Evolutionary conservation across 257 asterid genomes (phyloP).

Genomic region (Nicotiana undulata): DNA sequence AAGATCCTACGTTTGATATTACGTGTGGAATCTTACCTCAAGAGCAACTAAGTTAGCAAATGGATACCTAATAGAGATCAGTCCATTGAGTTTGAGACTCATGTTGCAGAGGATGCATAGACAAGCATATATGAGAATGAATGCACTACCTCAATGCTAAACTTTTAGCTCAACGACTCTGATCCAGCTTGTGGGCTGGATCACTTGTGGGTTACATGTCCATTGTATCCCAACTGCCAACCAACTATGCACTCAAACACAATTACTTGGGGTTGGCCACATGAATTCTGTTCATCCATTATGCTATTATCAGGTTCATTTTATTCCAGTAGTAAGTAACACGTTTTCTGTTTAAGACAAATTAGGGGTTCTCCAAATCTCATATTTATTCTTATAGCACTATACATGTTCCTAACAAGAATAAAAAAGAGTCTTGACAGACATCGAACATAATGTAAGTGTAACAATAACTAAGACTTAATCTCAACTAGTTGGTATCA

Average conservation of each 20-base stretch:
- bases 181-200: background rate
- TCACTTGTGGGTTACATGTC: background rate
- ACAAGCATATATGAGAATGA: background rate
- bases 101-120: background rate
- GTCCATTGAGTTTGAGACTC: background rate
- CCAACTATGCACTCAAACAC: background rate
- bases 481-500: background rate
- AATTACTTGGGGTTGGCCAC: background rate
- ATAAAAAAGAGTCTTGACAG: background rate
- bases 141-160: background rate
- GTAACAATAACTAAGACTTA: background rate
- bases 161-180: background rate
- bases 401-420: background rate
- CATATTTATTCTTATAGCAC: background rate
- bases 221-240: background rate
- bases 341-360: background rate
- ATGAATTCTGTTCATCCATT: background rate
- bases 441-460: background rate
- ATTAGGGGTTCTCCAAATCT: background rate
- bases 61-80: background rate
- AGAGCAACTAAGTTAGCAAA: background rate
- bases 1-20: background rate
- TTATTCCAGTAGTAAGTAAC: background rate
- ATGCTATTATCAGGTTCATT: background rate
- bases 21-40: background rate